These are phyloP conservation scores for Xylaria nigripes DNA, from an alignment of 495 filamentous ascomycete species.

Conservation along the genomic window DNA sequence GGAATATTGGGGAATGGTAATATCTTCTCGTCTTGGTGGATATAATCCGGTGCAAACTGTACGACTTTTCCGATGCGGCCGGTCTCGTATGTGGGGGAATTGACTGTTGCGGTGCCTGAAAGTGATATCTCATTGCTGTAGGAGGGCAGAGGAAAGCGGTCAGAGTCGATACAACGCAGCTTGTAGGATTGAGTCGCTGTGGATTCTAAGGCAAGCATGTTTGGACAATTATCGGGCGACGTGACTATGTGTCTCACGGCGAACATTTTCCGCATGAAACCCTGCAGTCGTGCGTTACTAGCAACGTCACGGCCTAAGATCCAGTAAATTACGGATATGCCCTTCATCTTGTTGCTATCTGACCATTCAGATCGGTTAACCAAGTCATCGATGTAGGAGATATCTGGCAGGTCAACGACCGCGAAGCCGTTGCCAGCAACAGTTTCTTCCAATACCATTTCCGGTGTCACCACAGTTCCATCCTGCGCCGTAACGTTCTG, in stretches of 20 bases:
- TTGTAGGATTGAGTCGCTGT: constrained; percentile 53
- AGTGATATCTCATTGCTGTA: constrained; percentile 39
- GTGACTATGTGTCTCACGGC: constrained; percentile 67
- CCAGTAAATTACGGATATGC: constrained; percentile 69
- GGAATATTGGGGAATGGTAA: constrained; percentile 47
- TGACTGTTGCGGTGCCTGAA: constrained; percentile 7
- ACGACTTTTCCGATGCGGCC: constrained; percentile 38
- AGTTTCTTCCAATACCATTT: constrained; percentile 40
- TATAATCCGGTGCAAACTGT: constrained; percentile 57
- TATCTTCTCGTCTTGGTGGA: constrained; percentile 42
- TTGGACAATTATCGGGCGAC: constrained; percentile 60
- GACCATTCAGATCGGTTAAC: constrained; percentile 67
- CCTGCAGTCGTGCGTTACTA: constrained; percentile 48
- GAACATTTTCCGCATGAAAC: constrained; percentile 58
- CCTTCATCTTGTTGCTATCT: constrained; percentile 52
- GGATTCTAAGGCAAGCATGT: constrained; percentile 60
- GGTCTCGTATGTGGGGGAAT: constrained; percentile 15
- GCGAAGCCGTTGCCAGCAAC: constrained; percentile 52
- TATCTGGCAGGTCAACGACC: constrained; percentile 66
- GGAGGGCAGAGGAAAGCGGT: constrained; percentile 58
- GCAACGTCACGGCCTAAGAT: constrained; percentile 63
- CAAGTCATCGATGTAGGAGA: constrained; percentile 57
- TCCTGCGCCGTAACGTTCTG: constrained; percentile 43
- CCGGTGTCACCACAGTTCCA: constrained; percentile 49
- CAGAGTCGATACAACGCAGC: constrained; percentile 58